These are phyloP conservation scores for Tricholoma flavovirens DNA, from an alignment of 768 basidiomycete genomes.

Conservation along the genomic window DNA sequence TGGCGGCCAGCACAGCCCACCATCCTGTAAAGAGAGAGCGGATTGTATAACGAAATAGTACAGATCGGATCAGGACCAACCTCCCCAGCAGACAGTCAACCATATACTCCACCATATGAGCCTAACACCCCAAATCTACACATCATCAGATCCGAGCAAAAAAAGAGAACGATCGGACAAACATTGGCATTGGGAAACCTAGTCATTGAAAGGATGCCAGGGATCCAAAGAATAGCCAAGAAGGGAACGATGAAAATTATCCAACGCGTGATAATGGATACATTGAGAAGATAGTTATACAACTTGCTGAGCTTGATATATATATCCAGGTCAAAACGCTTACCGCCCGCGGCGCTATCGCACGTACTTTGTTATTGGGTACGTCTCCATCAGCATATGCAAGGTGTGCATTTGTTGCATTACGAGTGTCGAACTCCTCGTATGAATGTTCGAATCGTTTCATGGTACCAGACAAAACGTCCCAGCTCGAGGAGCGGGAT, in stretches of 20 bases:
- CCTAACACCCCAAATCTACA: slow-evolving; percentile 52
- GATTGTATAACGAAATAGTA: not conserved
- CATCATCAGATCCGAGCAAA: not conserved
- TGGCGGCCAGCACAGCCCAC: slow-evolving; percentile 68
- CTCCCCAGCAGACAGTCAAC: slow-evolving; percentile 75
- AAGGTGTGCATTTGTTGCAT: slow-evolving; percentile 46
- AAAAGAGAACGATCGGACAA: slow-evolving; percentile 17
- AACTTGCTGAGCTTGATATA: slow-evolving; percentile 46
- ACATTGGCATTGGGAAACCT: slow-evolving; percentile 45
- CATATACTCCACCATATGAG: slow-evolving; percentile 83
- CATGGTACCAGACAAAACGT: slow-evolving; percentile 39
- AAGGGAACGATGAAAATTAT: slow-evolving; percentile 72
- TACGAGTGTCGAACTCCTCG: slow-evolving; percentile 51
- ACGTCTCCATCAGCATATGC: slow-evolving; percentile 58
- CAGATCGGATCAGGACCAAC: slow-evolving; percentile 27
- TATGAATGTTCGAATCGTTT: slow-evolving; percentile 50
- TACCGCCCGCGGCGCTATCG: not conserved
- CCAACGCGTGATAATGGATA: slow-evolving; percentile 78
- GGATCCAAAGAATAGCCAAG: slow-evolving; percentile 63
- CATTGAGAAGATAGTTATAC: slow-evolving; percentile 71
- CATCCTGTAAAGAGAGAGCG: slow-evolving; percentile 42
- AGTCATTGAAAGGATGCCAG: slow-evolving; percentile 62
- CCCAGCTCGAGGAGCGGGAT: slow-evolving; percentile 40
- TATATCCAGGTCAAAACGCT: slow-evolving; percentile 1
- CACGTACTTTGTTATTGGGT: slow-evolving; percentile 47